These are phyloP conservation scores for Cryptosporidium sp. DNA, from an alignment of 169 alveolate species.

Conservation along the genomic window DNA sequence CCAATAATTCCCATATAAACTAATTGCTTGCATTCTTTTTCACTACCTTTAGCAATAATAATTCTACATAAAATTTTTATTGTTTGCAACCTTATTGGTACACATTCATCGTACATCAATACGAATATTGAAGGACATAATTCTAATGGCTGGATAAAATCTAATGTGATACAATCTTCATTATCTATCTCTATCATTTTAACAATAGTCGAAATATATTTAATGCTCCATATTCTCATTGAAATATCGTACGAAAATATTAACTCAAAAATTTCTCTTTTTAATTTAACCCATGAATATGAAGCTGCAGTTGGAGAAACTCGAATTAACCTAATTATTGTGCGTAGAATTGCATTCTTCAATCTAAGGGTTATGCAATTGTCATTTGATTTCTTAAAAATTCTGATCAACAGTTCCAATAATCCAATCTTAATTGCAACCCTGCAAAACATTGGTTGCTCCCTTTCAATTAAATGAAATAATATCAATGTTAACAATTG, in stretches of 20 bases:
- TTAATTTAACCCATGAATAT: constrained; percentile 31
- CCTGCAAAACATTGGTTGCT: constrained; percentile 63
- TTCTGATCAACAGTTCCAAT: constrained; percentile 9
- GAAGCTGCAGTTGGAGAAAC: constrained; percentile 56
- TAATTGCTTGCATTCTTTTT: constrained; percentile 30
- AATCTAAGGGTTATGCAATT: constrained; percentile 24
- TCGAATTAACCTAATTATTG: constrained; percentile 33
- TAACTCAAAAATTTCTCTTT: not conserved
- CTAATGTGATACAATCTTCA: not conserved
- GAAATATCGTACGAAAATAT: constrained; percentile 45
- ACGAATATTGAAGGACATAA: constrained; percentile 42
- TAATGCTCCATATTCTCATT: constrained; percentile 47
- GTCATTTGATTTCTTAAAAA: not conserved
- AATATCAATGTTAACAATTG: constrained; percentile 23
- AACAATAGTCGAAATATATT: constrained; percentile 36
- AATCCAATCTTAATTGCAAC: constrained; percentile 69
- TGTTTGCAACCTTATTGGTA: constrained; percentile 35
- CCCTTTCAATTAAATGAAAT: constrained; percentile 39
- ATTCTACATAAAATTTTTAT: constrained; percentile 35
- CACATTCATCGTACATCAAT: constrained; percentile 37
- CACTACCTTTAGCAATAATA: constrained; percentile 11
- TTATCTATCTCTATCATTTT: constrained; percentile 29
- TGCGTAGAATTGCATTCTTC: constrained; percentile 20
- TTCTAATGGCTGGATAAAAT: constrained; percentile 35
- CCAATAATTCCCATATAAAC: constrained; percentile 72